A percentile compares a stretch with the other conserved stretches of the same genome.
phyloP scores from a whole-genome alignment of 345 rosid genomes.

The Litchi chinensis region DNA sequence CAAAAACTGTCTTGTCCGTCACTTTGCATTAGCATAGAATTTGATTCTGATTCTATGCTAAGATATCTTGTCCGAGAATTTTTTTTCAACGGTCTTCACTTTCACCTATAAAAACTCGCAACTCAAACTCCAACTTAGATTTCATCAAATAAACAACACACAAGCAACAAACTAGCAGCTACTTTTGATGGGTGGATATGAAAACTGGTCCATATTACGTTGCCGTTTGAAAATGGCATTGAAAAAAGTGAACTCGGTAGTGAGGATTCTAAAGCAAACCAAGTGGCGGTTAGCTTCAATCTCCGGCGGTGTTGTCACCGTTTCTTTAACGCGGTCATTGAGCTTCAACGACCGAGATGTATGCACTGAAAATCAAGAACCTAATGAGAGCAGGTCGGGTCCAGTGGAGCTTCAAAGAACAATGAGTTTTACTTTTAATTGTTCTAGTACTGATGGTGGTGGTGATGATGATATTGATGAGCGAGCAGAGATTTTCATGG shows the following conservation, averaged over 20 bases:
- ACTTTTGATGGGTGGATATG: too few species aligned
- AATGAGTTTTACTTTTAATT: conserved; percentile 24
- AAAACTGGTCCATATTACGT: conserved; percentile 13
- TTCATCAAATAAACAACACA: too few species aligned
- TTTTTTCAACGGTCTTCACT: neutral
- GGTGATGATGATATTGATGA: neutral
- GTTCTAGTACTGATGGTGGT: neutral
- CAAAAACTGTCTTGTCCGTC: too few species aligned
- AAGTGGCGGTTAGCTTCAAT: neutral
- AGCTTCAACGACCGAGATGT: conserved; percentile 35
- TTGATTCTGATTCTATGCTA: too few species aligned
- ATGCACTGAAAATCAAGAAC: conserved; percentile 24
- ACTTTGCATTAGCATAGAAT: too few species aligned
- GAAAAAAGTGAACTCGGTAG: conserved; percentile 26
- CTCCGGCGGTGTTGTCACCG: too few species aligned
- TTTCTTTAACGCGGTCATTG: neutral
- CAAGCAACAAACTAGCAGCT: too few species aligned
- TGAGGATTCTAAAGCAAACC: conserved; percentile 11
- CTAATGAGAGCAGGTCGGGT: conserved; percentile 15
- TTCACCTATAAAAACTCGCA: too few species aligned
- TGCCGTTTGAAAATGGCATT: conserved; percentile 29
- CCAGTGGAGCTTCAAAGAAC: conserved; percentile 35
- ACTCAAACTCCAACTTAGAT: too few species aligned
- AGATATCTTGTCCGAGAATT: conserved; percentile 20
- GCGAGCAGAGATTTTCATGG: too few species aligned